Evolutionary conservation across 495 filamentous ascomycete species (phyloP).

Genomic region (Neurospora sublineolata): DNA sequence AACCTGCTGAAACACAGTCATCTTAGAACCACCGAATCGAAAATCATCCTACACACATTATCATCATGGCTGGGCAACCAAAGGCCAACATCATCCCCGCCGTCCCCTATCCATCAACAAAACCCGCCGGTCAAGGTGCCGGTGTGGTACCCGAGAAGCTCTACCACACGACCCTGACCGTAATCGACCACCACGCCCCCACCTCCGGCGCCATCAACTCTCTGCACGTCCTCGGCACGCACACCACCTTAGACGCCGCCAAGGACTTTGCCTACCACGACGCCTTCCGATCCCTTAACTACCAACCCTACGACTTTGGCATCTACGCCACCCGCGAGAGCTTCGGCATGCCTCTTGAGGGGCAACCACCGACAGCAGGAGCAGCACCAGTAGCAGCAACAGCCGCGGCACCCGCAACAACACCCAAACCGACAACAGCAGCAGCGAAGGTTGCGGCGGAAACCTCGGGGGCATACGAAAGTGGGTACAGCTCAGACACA

Average conservation of each 20-base stretch:
- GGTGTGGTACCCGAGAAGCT: slow-evolving; percentile 16
- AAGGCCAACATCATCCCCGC: background rate
- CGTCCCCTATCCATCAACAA: background rate
- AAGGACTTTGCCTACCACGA: slow-evolving; percentile 18
- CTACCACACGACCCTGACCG: slow-evolving; percentile 29
- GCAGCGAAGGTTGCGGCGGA: background rate
- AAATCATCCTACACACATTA: background rate
- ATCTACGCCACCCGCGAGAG: slow-evolving; percentile 11
- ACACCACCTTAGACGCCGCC: slow-evolving; percentile 22
- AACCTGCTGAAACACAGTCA: background rate
- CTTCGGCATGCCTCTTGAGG: background rate
- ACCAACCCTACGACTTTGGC: slow-evolving; percentile 26
- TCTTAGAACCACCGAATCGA: background rate
- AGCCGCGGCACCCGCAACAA: background rate
- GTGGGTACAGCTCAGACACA: background rate
- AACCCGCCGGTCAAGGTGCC: background rate
- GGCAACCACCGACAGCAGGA: background rate
- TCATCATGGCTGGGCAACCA: slow-evolving; percentile 1
- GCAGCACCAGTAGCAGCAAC: background rate
- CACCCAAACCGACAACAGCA: background rate
- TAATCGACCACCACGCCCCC: slow-evolving; percentile 22
- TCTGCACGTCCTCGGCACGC: slow-evolving; percentile 28
- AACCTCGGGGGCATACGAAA: background rate
- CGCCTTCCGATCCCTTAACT: slow-evolving; percentile 21
- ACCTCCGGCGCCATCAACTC: slow-evolving; percentile 19